Evolutionary conservation across 805 yeast genomes (phyloP).

Genomic region (Lachancea sp.): DNA sequence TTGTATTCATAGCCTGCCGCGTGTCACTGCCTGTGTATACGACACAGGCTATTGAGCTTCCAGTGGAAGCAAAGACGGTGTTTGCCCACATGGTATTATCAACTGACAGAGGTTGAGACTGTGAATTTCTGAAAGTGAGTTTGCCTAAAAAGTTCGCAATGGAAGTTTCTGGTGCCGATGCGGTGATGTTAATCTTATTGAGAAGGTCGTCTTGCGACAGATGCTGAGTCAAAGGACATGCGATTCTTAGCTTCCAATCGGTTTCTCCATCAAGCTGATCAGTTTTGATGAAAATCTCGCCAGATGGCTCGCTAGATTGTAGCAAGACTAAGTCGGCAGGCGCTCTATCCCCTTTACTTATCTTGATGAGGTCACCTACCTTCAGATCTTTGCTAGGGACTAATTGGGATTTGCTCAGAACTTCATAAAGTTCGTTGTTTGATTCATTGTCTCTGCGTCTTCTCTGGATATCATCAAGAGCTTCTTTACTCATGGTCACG

Average conservation of each 20-base stretch:
- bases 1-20: slow-evolving; percentile 90
- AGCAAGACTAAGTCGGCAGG: slow-evolving; percentile 91
- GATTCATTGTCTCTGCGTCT: slow-evolving; percentile 86
- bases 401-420: slow-evolving; percentile 41
- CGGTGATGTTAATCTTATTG: slow-evolving; percentile 50
- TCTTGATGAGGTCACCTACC: slow-evolving; percentile 78
- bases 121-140: slow-evolving; percentile 49
- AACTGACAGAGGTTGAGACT: slow-evolving; percentile 58
- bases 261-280: slow-evolving; percentile 99
- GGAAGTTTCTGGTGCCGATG: slow-evolving; percentile 76
- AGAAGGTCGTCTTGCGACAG: slow-evolving; percentile 43
- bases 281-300: slow-evolving; percentile 90
- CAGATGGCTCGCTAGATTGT: slow-evolving; percentile 73
- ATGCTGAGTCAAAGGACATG: slow-evolving; percentile 65
- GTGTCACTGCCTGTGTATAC: slow-evolving; percentile 91
- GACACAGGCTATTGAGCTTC: slow-evolving; percentile 81
- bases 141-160: slow-evolving; percentile 81
- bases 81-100: slow-evolving; percentile 98
- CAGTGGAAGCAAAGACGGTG: slow-evolving; percentile 85
- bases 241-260: slow-evolving; percentile 91
- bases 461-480: slow-evolving; percentile 86
- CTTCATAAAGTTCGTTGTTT: slow-evolving; percentile 75
- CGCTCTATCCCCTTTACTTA: slow-evolving; percentile 76
- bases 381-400: slow-evolving; percentile 56
- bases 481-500: slow-evolving; percentile 94